phyloP scores from a whole-genome alignment of 2,329 filamentous ascomycete species.

The Scedosporium minutisporum region DNA sequence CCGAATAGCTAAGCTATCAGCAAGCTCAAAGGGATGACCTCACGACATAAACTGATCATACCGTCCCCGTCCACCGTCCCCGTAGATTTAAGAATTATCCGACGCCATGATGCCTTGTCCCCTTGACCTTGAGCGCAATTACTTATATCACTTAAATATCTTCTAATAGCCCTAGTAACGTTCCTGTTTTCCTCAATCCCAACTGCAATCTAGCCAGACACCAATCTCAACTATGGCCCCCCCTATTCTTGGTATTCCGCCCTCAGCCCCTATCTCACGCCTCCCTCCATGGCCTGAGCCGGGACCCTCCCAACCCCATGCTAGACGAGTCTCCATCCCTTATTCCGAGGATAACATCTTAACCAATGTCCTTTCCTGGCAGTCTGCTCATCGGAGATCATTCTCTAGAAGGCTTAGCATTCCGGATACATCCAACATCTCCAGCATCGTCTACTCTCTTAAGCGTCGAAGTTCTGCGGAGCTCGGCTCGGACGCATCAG shows the following conservation, averaged over 20 bases:
- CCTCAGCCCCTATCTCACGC: background rate
- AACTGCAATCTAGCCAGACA: background rate
- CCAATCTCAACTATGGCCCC: background rate
- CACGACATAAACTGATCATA: too few relatives aligned
- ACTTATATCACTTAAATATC: too few relatives aligned
- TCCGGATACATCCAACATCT: slow-evolving; percentile 17
- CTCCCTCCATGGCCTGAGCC: background rate
- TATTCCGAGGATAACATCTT: background rate
- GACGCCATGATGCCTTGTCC: too few relatives aligned
- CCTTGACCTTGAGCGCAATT: too few relatives aligned
- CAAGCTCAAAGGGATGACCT: too few relatives aligned
- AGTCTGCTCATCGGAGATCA: background rate
- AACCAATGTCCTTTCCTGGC: background rate
- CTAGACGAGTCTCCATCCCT: background rate
- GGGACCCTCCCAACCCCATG: background rate
- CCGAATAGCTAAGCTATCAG: too few relatives aligned
- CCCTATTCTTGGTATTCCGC: background rate
- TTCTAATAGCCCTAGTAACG: too few relatives aligned
- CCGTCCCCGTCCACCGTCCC: too few relatives aligned
- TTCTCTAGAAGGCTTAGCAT: background rate
- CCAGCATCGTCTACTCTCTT: slow-evolving; percentile 19
- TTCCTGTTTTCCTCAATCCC: background rate
- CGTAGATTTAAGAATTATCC: too few relatives aligned
- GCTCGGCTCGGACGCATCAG: slow-evolving; percentile 18
- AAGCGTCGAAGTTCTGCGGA: slow-evolving; percentile 20